These are phyloP conservation scores for Aspergillus sclerotiicarbonarius DNA, from an alignment of 495 filamentous ascomycete species.

Conservation along the genomic window DNA sequence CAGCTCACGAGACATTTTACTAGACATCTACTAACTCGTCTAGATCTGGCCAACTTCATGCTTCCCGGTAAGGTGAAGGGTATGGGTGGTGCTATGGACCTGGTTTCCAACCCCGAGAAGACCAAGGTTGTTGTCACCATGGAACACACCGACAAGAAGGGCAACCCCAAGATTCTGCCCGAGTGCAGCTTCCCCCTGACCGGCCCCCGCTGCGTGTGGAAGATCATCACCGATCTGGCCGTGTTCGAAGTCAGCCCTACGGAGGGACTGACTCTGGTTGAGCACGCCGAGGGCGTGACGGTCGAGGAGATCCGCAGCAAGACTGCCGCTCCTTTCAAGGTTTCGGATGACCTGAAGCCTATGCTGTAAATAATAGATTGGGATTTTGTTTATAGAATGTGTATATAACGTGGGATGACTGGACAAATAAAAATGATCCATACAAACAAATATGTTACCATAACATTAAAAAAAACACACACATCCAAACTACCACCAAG, in stretches of 20 bases:
- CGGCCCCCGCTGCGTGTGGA: conserved; percentile 75
- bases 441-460: too few relatives aligned
- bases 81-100: conserved; percentile 88
- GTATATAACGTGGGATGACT: conserved; percentile 6
- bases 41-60: conserved; percentile 57
- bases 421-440: not conserved
- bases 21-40: conserved; percentile 3
- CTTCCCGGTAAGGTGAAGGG: conserved; percentile 92
- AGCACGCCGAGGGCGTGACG: conserved; percentile 77
- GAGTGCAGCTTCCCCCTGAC: conserved; percentile 86
- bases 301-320: conserved; percentile 84
- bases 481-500: too few relatives aligned
- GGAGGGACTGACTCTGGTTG: conserved; percentile 73
- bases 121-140: conserved; percentile 92
- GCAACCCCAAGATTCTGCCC: conserved; percentile 76
- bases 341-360: conserved; percentile 68
- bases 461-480: not conserved
- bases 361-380: conserved; percentile 56
- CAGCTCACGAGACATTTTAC: too few relatives aligned
- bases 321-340: conserved; percentile 80
- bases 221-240: conserved; percentile 85
- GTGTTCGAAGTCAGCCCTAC: conserved; percentile 84
- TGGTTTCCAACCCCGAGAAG: conserved; percentile 76
- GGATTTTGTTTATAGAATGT: conserved; percentile 7
- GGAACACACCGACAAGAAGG: conserved; percentile 91